These are phyloP conservation scores for Melampsora americana DNA, from an alignment of 1,284 basidiomycete genomes.

Conservation along the genomic window DNA sequence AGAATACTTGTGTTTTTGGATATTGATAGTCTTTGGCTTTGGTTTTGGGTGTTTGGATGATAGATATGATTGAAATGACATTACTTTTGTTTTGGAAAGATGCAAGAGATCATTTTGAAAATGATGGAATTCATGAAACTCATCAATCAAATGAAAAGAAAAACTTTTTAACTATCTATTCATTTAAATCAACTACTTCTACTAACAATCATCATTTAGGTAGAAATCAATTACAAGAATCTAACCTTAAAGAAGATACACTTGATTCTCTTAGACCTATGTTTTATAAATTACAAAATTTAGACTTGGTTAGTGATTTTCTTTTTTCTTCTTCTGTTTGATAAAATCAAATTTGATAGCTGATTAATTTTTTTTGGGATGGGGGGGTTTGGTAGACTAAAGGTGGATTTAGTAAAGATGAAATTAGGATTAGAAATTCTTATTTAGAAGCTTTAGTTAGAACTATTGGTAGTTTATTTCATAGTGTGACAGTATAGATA, in stretches of 20 bases:
- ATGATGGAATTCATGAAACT: not conserved
- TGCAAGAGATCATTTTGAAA: conserved; percentile 27
- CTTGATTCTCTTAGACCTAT: conserved; percentile 25
- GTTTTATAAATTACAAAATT: conserved; percentile 31
- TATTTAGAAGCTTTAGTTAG: conserved; percentile 1
- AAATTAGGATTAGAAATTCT: not conserved
- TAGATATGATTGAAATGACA: conserved; percentile 43
- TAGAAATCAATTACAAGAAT: conserved; percentile 11
- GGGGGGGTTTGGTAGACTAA: not conserved
- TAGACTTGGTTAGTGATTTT: conserved; percentile 36
- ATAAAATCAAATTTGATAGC: not conserved
- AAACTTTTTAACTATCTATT: not conserved
- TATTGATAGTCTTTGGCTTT: too few relatives aligned
- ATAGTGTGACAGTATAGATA: not conserved
- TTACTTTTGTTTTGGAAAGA: conserved; percentile 39
- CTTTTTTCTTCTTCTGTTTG: not conserved
- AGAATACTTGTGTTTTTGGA: too few relatives aligned
- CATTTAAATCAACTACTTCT: conserved; percentile 8
- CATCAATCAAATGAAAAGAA: not conserved
- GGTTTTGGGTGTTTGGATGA: too few relatives aligned
- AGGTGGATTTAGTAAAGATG: conserved; percentile 1
- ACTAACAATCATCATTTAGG: not conserved
- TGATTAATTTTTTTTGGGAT: not conserved
- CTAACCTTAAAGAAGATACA: conserved; percentile 35
- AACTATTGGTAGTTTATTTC: conserved; percentile 1